A percentile compares a stretch with the other conserved stretches of the same genome.
phyloP scores from a whole-genome alignment of 768 basidiomycete genomes.

The Tulasnella sp. region DNA sequence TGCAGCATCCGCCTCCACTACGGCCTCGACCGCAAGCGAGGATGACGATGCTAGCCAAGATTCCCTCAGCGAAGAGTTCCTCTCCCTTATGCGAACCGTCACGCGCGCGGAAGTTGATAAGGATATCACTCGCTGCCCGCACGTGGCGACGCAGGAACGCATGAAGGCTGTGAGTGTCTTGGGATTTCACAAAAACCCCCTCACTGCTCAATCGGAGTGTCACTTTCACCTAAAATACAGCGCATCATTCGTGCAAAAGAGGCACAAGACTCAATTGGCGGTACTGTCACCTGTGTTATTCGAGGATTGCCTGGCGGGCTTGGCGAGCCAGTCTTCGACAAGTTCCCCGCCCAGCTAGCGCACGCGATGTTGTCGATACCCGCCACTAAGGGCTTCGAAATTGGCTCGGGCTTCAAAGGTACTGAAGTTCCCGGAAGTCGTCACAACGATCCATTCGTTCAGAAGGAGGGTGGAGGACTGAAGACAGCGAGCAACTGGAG shows the following conservation, averaged over 20 bases:
- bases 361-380: constrained; percentile 99
- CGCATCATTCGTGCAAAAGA: constrained; percentile 91
- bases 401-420: constrained; percentile 92
- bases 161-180: constrained; percentile 41
- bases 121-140: constrained; percentile 80
- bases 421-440: constrained; percentile 85
- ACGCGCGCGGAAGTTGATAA: constrained; percentile 84
- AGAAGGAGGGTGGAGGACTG: constrained; percentile 43
- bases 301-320: constrained; percentile 82
- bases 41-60: constrained; percentile 58
- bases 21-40: constrained; percentile 34
- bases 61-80: constrained; percentile 71
- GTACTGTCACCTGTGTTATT: constrained; percentile 95
- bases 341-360: constrained; percentile 88
- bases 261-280: constrained; percentile 86
- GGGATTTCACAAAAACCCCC: background rate
- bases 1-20: constrained; percentile 30
- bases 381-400: constrained; percentile 95
- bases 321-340: constrained; percentile 97
- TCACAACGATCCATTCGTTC: constrained; percentile 85
- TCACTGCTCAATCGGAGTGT: no score
- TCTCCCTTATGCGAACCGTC: constrained; percentile 62
- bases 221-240: constrained; percentile 34
- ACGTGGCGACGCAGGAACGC: constrained; percentile 71
- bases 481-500: constrained; percentile 91